phyloP scores from a whole-genome alignment of 768 basidiomycete species.

The Suillus bovinus region DNA sequence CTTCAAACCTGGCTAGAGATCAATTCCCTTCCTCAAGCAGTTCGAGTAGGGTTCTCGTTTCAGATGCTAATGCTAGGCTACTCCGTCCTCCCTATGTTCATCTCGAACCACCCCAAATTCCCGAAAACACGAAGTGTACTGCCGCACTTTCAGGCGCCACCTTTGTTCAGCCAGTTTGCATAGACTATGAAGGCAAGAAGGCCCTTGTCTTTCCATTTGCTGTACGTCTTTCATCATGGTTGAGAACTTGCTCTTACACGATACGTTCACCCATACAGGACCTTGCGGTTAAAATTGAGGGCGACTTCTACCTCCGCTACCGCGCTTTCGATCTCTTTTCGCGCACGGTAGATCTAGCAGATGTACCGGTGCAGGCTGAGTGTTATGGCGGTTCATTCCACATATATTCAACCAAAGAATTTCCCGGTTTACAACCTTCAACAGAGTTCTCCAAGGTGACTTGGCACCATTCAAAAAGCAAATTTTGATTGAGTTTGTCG shows the following conservation, averaged over 20 bases:
- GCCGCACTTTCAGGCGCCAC: conserved; percentile 60
- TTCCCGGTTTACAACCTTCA: conserved; percentile 68
- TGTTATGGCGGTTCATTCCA: conserved; percentile 65
- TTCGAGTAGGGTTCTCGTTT: conserved; percentile 14
- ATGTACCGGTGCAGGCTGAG: conserved; percentile 57
- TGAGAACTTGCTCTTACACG: conserved; percentile 6
- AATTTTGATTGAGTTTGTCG: neutral
- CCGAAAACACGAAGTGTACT: conserved; percentile 47
- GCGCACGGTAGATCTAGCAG: conserved; percentile 26
- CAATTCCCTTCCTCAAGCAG: conserved; percentile 25
- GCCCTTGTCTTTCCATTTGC: conserved; percentile 64
- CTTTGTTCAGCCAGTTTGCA: conserved; percentile 54
- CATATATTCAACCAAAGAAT: conserved; percentile 74
- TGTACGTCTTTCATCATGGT: conserved; percentile 35
- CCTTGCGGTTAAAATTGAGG: conserved; percentile 65
- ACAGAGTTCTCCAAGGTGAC: conserved; percentile 68
- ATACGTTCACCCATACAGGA: conserved; percentile 43
- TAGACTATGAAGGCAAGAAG: conserved; percentile 54
- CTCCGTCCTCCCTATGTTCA: conserved; percentile 41
- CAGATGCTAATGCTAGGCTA: conserved; percentile 12
- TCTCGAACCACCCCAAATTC: conserved; percentile 40
- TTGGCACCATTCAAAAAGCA: neutral
- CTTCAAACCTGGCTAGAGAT: conserved; percentile 10
- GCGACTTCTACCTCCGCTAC: conserved; percentile 70
- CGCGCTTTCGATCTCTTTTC: conserved; percentile 65